Percentiles rank a stretch among this genome's conserved stretches.
These are phyloP conservation scores for Cladorrhinum sp. DNA, from an alignment of 2,329 filamentous ascomycete species.

Conservation along the genomic window DNA sequence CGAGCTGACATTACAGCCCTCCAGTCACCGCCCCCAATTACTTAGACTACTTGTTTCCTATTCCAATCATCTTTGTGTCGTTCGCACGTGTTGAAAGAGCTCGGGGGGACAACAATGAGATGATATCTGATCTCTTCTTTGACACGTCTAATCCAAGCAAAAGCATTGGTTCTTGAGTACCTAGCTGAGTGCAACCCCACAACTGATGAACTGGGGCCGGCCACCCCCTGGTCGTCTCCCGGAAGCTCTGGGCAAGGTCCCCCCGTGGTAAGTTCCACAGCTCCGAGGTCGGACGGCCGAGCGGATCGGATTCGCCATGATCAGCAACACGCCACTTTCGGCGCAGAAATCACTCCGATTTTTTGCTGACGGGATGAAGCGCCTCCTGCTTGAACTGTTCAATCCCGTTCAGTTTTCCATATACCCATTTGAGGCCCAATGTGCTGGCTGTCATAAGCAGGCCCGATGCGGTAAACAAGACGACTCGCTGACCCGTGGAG, in stretches of 20 bases:
- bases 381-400: constrained; percentile 39
- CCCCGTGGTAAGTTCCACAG: constrained; percentile 1
- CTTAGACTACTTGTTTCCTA: background rate
- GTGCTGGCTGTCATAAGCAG: constrained; percentile 70
- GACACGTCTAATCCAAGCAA: background rate
- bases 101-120: background rate
- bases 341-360: constrained; percentile 23
- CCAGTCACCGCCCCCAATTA: background rate
- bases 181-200: background rate
- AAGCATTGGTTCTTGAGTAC: background rate
- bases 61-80: background rate
- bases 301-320: background rate
- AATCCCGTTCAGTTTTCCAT: constrained; percentile 63
- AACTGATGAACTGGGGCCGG: background rate
- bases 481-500: constrained; percentile 60
- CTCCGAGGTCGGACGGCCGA: constrained; percentile 11
- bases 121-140: background rate
- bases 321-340: background rate
- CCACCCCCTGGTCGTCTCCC: background rate
- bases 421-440: constrained; percentile 64
- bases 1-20: background rate
- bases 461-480: constrained; percentile 68
- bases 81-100: background rate
- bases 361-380: constrained; percentile 28
- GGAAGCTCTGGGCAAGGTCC: background rate